Conservation (phyloP, 805 yeast genomes). For the Candida montana region DNA sequence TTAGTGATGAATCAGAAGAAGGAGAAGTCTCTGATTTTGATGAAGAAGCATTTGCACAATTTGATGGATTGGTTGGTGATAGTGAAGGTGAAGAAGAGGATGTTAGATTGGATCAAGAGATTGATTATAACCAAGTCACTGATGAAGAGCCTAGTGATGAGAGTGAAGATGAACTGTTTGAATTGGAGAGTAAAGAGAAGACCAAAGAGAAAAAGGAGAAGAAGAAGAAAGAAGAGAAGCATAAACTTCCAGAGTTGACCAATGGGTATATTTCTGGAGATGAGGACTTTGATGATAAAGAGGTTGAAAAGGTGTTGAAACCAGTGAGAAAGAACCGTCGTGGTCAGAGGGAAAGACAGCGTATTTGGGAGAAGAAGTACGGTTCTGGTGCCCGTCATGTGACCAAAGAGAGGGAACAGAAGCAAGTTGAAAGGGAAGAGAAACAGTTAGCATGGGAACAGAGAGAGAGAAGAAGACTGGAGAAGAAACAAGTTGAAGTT, state of each 20-base stretch:
- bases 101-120: slow-evolving; percentile 10
- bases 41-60: slow-evolving; percentile 35
- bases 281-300: slow-evolving; percentile 57
- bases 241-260: slow-evolving; percentile 60
- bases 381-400: slow-evolving; percentile 84
- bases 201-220: slow-evolving; percentile 14
- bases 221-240: slow-evolving; percentile 32
- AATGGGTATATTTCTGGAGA: slow-evolving; percentile 85
- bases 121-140: slow-evolving; percentile 53
- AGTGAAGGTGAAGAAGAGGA: slow-evolving; percentile 21
- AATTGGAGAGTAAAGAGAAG: slow-evolving; percentile 20
- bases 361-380: slow-evolving; percentile 91
- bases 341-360: slow-evolving; percentile 95
- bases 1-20: slow-evolving; percentile 21
- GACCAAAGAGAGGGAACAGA: slow-evolving; percentile 53
- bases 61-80: slow-evolving; percentile 16
- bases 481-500: slow-evolving; percentile 31
- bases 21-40: slow-evolving; percentile 28
- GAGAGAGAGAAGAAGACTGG: slow-evolving; percentile 62
- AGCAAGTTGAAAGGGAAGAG: slow-evolving; percentile 49
- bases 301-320: slow-evolving; percentile 47
- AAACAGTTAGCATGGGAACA: slow-evolving; percentile 65
- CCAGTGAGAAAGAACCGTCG: slow-evolving; percentile 76
- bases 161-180: slow-evolving; percentile 37
- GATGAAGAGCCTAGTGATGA: slow-evolving; percentile 53